Percentiles rank a stretch among this genome's conserved stretches.
phyloP scores from a whole-genome alignment of 495 filamentous ascomycete species.

The Saxispiralis lemnorum region DNA sequence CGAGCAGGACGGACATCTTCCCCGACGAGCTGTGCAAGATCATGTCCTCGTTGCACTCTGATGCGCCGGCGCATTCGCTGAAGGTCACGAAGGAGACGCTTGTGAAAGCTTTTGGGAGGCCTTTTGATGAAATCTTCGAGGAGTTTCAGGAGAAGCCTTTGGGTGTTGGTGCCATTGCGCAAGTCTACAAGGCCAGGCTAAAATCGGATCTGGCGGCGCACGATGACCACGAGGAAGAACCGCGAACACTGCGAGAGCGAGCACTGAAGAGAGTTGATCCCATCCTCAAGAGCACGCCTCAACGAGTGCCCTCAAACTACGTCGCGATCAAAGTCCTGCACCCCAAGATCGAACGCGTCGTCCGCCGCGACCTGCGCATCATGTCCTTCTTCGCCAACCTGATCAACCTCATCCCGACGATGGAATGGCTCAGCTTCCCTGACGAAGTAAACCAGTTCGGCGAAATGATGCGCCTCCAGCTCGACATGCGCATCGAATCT shows the following conservation, averaged over 20 bases:
- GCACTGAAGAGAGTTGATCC: constrained; percentile 69
- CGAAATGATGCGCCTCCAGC: constrained; percentile 93
- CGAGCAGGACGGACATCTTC: constrained; percentile 92
- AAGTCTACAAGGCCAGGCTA: constrained; percentile 91
- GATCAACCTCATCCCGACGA: constrained; percentile 77
- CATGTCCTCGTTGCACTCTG: constrained; percentile 90
- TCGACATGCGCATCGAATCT: constrained; percentile 89
- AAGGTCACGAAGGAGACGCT: constrained; percentile 63
- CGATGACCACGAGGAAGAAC: constrained; percentile 35
- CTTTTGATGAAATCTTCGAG: constrained; percentile 86
- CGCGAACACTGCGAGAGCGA: constrained; percentile 41
- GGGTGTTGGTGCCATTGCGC: constrained; percentile 90
- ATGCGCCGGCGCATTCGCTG: constrained; percentile 82
- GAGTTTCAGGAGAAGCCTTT: constrained; percentile 85
- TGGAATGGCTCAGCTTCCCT: constrained; percentile 93
- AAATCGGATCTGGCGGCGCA: constrained; percentile 57
- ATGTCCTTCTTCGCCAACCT: constrained; percentile 82
- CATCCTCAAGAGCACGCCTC: constrained; percentile 68
- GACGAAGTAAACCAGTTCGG: constrained; percentile 90
- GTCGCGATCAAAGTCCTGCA: constrained; percentile 96
- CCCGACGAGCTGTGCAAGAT: constrained; percentile 78
- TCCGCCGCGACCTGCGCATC: constrained; percentile 75
- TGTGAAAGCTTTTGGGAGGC: constrained; percentile 57
- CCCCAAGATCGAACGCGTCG: constrained; percentile 72
- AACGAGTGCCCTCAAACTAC: constrained; percentile 73